These are phyloP conservation scores for Hibiscus syriacus DNA, from an alignment of 345 rosid species.

Conservation along the genomic window DNA sequence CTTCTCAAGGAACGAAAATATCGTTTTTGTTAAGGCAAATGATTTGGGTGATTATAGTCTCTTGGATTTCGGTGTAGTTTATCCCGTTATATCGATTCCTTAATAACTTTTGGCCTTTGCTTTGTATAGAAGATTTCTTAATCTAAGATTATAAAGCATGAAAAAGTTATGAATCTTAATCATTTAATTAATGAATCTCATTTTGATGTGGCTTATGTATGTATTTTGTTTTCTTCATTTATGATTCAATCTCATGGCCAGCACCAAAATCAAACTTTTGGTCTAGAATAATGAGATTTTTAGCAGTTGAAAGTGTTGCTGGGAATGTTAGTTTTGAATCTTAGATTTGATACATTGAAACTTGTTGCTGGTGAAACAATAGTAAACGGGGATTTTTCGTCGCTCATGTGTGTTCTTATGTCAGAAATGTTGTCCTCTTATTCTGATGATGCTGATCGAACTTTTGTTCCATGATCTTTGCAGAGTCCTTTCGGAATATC, in stretches of 20 bases:
- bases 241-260: not conserved
- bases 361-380: not conserved
- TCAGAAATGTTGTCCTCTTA: too few species aligned
- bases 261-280: not conserved
- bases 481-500: conserved; percentile 83
- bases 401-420: not conserved
- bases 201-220: not conserved
- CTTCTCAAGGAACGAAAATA: too few species aligned
- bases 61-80: not conserved
- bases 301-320: not conserved
- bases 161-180: too few species aligned
- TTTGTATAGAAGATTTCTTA: too few species aligned
- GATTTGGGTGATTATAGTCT: not conserved
- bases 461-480: too few species aligned
- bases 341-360: not conserved
- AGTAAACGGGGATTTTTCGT: not conserved
- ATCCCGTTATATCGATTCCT: not conserved
- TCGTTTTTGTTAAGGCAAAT: too few species aligned
- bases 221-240: not conserved
- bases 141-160: too few species aligned
- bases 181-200: too few species aligned
- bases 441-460: not conserved
- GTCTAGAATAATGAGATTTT: not conserved
- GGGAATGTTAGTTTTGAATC: not conserved
- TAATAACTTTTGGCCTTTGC: not conserved